Conservation (phyloP, 2,329 filamentous ascomycete genomes). For the Bipolaris victoriae region DNA sequence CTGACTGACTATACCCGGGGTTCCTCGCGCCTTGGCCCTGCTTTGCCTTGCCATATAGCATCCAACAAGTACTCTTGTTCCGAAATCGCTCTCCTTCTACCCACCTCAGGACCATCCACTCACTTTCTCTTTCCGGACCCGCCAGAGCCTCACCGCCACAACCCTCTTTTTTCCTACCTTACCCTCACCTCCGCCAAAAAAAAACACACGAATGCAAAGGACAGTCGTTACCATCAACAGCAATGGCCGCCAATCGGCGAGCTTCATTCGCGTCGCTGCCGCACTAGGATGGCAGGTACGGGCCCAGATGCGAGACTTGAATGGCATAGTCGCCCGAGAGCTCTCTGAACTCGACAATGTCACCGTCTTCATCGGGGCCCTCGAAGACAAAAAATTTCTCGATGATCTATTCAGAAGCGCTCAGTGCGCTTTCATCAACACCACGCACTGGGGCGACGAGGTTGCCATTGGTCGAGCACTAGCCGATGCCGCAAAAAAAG, state of each 20-base stretch:
- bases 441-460: constrained; percentile 95
- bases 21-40: constrained; percentile 24
- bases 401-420: constrained; percentile 80
- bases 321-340: constrained; percentile 87
- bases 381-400: constrained; percentile 78
- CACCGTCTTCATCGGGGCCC: constrained; percentile 69
- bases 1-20: constrained; percentile 19
- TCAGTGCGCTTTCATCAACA: constrained; percentile 95
- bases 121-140: neutral
- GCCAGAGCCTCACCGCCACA: constrained; percentile 1
- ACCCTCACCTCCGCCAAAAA: constrained; percentile 10
- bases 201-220: constrained; percentile 47
- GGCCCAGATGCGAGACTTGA: constrained; percentile 85
- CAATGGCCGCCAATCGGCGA: constrained; percentile 93
- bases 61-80: constrained; percentile 21
- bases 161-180: constrained; percentile 2
- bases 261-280: constrained; percentile 89
- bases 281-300: constrained; percentile 93
- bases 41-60: constrained; percentile 30
- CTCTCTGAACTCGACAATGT: constrained; percentile 83
- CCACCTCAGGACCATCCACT: neutral
- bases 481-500: constrained; percentile 85
- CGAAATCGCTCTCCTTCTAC: constrained; percentile 21
- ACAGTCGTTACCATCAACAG: constrained; percentile 96
- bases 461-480: constrained; percentile 85